These are phyloP conservation scores for Aureobasidium musti DNA, from an alignment of 2,329 filamentous ascomycete genomes.

Conservation along the genomic window DNA sequence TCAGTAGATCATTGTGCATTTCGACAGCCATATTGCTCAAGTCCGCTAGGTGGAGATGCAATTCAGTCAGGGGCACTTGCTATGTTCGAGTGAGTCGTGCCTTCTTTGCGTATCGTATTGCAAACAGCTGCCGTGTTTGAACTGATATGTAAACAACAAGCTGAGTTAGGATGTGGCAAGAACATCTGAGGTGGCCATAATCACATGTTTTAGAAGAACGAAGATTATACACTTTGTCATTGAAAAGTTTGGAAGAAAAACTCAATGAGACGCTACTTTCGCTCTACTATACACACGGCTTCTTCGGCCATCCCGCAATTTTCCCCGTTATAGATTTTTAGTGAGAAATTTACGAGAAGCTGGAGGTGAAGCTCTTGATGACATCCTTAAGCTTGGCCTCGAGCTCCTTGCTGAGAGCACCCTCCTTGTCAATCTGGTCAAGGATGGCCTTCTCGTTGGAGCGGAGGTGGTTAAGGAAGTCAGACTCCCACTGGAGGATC, in stretches of 20 bases:
- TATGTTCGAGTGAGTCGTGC: neutral
- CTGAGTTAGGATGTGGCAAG: neutral
- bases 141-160: neutral
- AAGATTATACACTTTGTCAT: constrained; percentile 29
- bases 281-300: constrained; percentile 41
- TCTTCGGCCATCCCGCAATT: constrained; percentile 28
- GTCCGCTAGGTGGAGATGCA: no score
- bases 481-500: constrained; percentile 90
- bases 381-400: constrained; percentile 80
- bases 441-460: constrained; percentile 84
- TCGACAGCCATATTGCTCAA: no score
- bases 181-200: neutral
- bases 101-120: neutral
- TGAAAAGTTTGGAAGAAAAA: constrained; percentile 29
- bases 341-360: constrained; percentile 62
- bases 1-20: no score
- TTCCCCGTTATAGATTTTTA: constrained; percentile 30
- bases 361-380: constrained; percentile 84
- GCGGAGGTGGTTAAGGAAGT: constrained; percentile 91
- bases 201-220: constrained; percentile 6
- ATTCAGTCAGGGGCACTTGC: neutral
- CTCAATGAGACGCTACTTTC: constrained; percentile 30
- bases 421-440: constrained; percentile 90
- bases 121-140: neutral
- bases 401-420: constrained; percentile 90